Conservation (phyloP, 2,329 filamentous ascomycete genomes). For the Fusarium foetens region DNA sequence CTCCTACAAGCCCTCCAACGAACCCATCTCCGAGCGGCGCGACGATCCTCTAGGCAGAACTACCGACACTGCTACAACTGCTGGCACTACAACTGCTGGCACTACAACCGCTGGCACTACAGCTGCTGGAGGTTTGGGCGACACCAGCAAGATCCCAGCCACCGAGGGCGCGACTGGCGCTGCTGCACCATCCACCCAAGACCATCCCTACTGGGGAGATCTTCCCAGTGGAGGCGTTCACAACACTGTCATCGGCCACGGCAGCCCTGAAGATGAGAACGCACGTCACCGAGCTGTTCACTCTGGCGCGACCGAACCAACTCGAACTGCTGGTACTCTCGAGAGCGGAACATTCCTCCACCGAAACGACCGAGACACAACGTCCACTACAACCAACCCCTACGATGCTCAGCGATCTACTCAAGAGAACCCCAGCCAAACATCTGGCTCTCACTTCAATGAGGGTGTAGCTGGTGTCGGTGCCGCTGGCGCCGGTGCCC, state of each 20-base stretch:
- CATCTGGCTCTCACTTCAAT: constrained; percentile 7
- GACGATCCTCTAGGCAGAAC: neutral
- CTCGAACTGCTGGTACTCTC: neutral
- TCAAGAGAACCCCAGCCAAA: neutral
- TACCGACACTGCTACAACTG: neutral
- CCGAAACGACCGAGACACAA: neutral
- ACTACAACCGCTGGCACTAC: neutral
- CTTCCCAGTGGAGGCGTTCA: constrained; percentile 21
- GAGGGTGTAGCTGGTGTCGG: constrained; percentile 18
- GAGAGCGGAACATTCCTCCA: constrained; percentile 9
- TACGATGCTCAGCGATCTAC: neutral
- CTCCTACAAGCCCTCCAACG: neutral
- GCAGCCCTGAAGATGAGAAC: constrained; percentile 19
- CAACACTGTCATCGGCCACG: constrained; percentile 24
- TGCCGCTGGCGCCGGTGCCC: neutral
- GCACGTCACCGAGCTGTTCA: constrained; percentile 11
- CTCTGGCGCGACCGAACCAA: neutral
- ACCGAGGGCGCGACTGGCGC: neutral
- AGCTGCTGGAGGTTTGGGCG: neutral
- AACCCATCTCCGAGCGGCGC: constrained; percentile 6
- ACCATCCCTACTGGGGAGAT: constrained; percentile 38
- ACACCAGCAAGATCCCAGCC: neutral
- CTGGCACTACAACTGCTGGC: neutral
- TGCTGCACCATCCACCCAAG: constrained; percentile 2
- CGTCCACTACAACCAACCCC: neutral